Evolutionary conservation across 306 rosid genomes (phyloP).

Genomic region (Ziziphus jujuba): DNA sequence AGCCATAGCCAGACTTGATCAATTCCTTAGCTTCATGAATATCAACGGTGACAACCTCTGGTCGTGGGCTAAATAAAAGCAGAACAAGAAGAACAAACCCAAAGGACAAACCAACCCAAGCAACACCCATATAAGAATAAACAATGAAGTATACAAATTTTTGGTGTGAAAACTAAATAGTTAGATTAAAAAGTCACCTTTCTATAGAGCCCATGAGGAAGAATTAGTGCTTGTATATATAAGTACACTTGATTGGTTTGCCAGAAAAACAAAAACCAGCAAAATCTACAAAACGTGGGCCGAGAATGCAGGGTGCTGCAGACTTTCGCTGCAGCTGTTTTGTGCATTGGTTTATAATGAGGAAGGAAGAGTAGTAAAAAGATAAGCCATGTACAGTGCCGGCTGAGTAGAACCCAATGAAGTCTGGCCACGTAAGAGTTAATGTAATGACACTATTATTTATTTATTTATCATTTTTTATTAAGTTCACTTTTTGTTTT

Average conservation of each 20-base stretch:
- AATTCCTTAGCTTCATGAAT: constrained; percentile 56
- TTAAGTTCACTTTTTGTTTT: too few relatives aligned
- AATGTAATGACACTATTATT: too few relatives aligned
- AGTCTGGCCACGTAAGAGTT: too few relatives aligned
- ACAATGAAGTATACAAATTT: background rate
- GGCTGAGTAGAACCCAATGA: background rate
- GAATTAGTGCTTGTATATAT: constrained; percentile 9
- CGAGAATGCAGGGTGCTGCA: background rate
- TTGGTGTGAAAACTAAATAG: background rate
- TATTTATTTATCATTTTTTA: too few relatives aligned
- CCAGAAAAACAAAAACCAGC: background rate
- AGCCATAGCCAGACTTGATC: constrained; percentile 53
- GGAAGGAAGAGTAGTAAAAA: too few relatives aligned
- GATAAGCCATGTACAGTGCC: constrained; percentile 1
- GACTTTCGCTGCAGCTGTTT: constrained; percentile 1
- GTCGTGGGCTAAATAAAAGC: constrained; percentile 34
- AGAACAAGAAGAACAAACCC: constrained; percentile 29
- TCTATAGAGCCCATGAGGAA: constrained; percentile 36
- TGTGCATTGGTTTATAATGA: background rate
- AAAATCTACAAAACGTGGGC: constrained; percentile 13
- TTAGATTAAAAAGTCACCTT: constrained; percentile 23
- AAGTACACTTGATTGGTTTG: constrained; percentile 23
- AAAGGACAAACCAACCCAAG: constrained; percentile 25
- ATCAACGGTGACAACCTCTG: constrained; percentile 62
- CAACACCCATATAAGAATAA: constrained; percentile 34